A percentile compares a stretch with the other conserved stretches of the same genome.
These are phyloP conservation scores for Starmerella roubikii DNA, from an alignment of 805 yeast species.

Conservation along the genomic window DNA sequence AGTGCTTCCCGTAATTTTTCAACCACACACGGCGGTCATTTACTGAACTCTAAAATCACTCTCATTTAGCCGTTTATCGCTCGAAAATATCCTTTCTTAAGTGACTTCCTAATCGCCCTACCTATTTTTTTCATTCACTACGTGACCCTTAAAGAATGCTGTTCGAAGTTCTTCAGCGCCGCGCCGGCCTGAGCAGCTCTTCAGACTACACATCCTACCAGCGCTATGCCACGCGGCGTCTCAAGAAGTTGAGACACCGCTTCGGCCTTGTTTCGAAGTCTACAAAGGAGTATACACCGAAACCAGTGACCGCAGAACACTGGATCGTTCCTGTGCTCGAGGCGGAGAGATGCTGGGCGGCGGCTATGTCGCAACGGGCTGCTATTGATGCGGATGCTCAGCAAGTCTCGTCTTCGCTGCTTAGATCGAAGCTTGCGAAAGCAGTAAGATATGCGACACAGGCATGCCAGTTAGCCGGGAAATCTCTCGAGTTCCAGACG, in stretches of 20 bases:
- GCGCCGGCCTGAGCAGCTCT: constrained; percentile 38
- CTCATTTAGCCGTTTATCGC: too few relatives aligned
- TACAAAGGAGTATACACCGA: constrained; percentile 36
- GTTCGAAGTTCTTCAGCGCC: constrained; percentile 11
- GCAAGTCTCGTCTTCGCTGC: constrained; percentile 29
- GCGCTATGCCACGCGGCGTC: constrained; percentile 41
- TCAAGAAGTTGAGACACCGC: constrained; percentile 52
- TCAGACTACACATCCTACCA: constrained; percentile 62
- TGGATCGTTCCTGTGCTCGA: constrained; percentile 45
- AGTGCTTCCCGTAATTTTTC: too few relatives aligned
- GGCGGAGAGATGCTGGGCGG: constrained; percentile 64
- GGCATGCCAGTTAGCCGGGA: constrained; percentile 23
- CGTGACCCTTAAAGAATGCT: too few relatives aligned
- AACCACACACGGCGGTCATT: too few relatives aligned
- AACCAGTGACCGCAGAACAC: constrained; percentile 31
- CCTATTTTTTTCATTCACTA: too few relatives aligned
- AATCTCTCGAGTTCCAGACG: constrained; percentile 19
- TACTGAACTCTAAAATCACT: too few relatives aligned
- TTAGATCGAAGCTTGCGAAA: constrained; percentile 48
- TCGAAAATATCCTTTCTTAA: too few relatives aligned
- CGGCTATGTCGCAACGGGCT: constrained; percentile 49
- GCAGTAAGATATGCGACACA: constrained; percentile 36
- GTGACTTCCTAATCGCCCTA: too few relatives aligned
- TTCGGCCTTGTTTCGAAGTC: constrained; percentile 51
- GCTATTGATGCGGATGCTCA: constrained; percentile 39